Evolutionary conservation across 768 basidiomycete genomes (phyloP), one percentile per base, ranked within the genome.

Genomic region (Russula dissimulans): DNA sequence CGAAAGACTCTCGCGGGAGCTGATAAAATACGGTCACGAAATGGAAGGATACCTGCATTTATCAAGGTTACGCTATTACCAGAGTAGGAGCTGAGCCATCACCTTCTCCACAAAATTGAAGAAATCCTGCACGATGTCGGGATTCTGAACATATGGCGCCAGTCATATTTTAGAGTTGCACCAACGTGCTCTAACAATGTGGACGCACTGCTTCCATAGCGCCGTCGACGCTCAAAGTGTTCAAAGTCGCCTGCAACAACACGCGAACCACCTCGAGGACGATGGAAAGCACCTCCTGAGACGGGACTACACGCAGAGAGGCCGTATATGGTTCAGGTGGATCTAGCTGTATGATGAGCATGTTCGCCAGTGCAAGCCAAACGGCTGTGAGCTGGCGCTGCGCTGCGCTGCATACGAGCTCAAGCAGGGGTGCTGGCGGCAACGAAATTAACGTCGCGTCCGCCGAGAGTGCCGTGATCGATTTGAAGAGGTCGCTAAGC

Each of bases 71-170:
- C 52, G 22, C 22, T 26, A 26, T 26, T 26, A 10, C 17, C 5
- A 15, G n/a, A 17, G 6, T 22, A 26, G 15, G 42, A 36, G n/a
- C 12, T 4, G 7, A 4, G 43, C 46, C 5, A 38, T 80, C 49
- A 90, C 89, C 47, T 82, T 79, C 47, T 91, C 89, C 77, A 89
- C 79, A 68, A 85, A 94, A 9, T 78, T 78, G 72, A 95, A 95
- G 71, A 94, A 95, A 29, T 84, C 85, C 69, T 93, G 91, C 15
- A 92, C 90, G 31, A 95, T 82, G 69, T 95, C 94, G 0, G 94
- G 93, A 68, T 95, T 91, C 91, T 95, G 38, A 14, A 44, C 14
- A 15, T 26, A 26, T 29, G 17, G n/a, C 3, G 14, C 17, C 31
- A 11, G 34, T 44, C 39, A 56, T 22, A 26, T 26, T 26, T 17